Evolutionary conservation across 2,329 filamentous ascomycete species (phyloP), one percentile per base, ranked within the genome.

Genomic region (Pseudopithomyces chartarum): DNA sequence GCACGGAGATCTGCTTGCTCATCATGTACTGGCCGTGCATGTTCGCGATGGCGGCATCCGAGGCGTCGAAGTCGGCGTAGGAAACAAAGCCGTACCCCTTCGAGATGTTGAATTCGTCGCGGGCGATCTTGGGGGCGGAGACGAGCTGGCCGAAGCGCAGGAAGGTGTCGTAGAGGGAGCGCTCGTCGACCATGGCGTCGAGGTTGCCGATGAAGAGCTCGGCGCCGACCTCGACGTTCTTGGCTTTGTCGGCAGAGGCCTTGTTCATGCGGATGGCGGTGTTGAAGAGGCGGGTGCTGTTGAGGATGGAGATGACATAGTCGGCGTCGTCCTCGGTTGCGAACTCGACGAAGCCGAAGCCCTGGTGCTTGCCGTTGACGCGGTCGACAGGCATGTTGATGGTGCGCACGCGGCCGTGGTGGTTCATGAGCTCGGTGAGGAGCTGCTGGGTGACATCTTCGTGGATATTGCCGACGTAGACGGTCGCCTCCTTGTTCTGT

Each of bases 271-370:
- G 90, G 68, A 99, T 90, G 17, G 93, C 92, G 76, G 97, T 98
- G 63, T 93, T 93, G 77, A 90, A 97, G 22, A 99, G 82, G 59
- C 93, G 89, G 65, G 98, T 89, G 73, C 94, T 91, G 79, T 98
- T 98, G 90, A 98, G 96, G 66, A 97, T 91, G 73, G 94, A 90
- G 67, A 92, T 90, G 20, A 95, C 94, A 80, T 99, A 99, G 75
- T 98, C 95, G 68, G 95, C 95, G 77, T 97, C 95, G 71, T 92
- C 88, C 74, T 97, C 92, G 65, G 90, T 93, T 73, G 92, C 94
- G 78, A 97, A 99, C 79, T 99, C 95, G 78, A 99, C 95, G 79
- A 99, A 99, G 69, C 95, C 95, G 82, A 97, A 99, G 67, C 95
- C 95, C 79, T 98, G 95, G 77, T 99, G 95, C 55, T 89, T 90